Percentiles rank a stretch among this genome's conserved stretches.
Evolutionary conservation across 106 monocot genomes (phyloP).

Genomic region (Allium cepa): DNA sequence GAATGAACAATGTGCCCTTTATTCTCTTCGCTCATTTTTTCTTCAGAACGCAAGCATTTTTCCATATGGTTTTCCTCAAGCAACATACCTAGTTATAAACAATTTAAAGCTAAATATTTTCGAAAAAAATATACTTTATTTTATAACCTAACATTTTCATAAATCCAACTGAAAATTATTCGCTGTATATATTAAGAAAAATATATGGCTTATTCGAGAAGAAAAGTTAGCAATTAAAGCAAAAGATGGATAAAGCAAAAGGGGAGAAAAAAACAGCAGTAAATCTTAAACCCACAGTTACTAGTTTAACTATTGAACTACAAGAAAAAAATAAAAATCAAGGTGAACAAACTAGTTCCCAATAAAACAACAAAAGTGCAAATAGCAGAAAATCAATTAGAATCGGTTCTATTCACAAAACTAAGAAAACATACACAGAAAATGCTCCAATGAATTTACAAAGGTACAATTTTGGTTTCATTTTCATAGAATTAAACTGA

Average conservation of each 20-base stretch:
- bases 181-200: background rate
- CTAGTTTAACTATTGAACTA: background rate
- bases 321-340: background rate
- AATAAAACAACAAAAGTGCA: background rate
- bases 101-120: background rate
- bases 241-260: conserved; percentile 8
- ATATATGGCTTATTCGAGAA: background rate
- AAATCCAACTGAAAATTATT: background rate
- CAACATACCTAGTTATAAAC: background rate
- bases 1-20: conserved; percentile 24
- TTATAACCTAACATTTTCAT: background rate
- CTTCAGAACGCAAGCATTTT: conserved; percentile 60
- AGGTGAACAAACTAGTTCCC: background rate
- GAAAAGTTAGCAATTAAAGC: conserved; percentile 3
- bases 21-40: conserved; percentile 36
- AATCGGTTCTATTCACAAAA: background rate
- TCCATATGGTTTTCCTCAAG: conserved; percentile 6
- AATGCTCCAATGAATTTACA: background rate
- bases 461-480: no score
- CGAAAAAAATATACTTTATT: background rate
- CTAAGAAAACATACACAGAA: background rate
- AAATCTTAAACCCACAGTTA: background rate
- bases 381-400: background rate
- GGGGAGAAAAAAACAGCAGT: background rate
- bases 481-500: no score